A percentile compares a stretch with the other conserved stretches of the same genome.
phyloP scores from a whole-genome alignment of 768 basidiomycete species.

The Dictyophora rubrovolvata region DNA sequence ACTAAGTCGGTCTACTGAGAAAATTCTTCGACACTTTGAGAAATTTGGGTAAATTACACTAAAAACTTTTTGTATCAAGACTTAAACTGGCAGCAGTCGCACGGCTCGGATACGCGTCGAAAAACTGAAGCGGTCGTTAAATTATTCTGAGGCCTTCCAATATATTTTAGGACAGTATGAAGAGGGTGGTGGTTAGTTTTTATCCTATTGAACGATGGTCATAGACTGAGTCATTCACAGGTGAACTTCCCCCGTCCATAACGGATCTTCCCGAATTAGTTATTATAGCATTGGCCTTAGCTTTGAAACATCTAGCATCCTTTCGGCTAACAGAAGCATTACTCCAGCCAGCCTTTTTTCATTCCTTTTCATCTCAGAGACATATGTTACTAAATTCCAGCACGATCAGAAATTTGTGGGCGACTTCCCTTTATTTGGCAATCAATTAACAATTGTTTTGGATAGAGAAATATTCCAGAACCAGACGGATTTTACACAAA shows the following conservation, averaged over 20 bases:
- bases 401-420: slow-evolving; percentile 70
- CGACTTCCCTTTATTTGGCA: slow-evolving; percentile 2
- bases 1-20: slow-evolving; percentile 60
- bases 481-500: slow-evolving; percentile 63
- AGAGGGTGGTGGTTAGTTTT: slow-evolving; percentile 23
- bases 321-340: slow-evolving; percentile 78
- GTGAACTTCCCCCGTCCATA: slow-evolving; percentile 49
- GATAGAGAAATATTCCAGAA: slow-evolving; percentile 82
- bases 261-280: slow-evolving; percentile 61
- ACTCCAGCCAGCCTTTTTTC: slow-evolving; percentile 68
- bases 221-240: slow-evolving; percentile 24
- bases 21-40: slow-evolving; percentile 61
- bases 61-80: background rate
- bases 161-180: slow-evolving; percentile 53
- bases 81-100: background rate
- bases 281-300: slow-evolving; percentile 62
- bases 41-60: slow-evolving; percentile 33
- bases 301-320: slow-evolving; percentile 54
- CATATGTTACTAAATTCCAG: slow-evolving; percentile 88
- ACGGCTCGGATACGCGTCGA: slow-evolving; percentile 44
- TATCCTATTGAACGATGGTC: background rate
- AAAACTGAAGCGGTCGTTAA: slow-evolving; percentile 40
- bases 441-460: background rate
- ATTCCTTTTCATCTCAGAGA: slow-evolving; percentile 59
- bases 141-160: slow-evolving; percentile 62